A percentile compares a stretch with the other conserved stretches of the same genome.
Evolutionary conservation across 352 stramenopile species (phyloP).

Genomic region (Peronospora belbahrii): DNA sequence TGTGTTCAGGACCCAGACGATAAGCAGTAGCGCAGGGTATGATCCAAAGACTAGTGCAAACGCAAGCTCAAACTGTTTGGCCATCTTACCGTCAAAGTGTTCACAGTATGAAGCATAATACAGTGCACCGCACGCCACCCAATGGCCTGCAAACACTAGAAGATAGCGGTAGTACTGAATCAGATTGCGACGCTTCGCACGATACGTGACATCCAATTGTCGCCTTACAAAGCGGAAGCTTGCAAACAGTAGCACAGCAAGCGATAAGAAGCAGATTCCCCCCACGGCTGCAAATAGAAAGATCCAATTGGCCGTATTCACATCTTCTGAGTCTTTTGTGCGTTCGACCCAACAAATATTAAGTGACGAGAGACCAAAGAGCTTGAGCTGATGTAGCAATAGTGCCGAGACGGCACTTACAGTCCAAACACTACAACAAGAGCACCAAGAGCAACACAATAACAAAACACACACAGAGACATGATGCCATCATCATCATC

Average conservation of each 20-base stretch:
- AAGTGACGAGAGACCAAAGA: slow-evolving; percentile 57
- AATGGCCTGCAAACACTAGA: slow-evolving; percentile 66
- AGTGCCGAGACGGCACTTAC: slow-evolving; percentile 53
- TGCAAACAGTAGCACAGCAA: slow-evolving; percentile 69
- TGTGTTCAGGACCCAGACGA: slow-evolving; percentile 80
- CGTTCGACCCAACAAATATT: slow-evolving; percentile 76
- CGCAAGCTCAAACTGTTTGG: slow-evolving; percentile 47
- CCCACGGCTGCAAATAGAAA: slow-evolving; percentile 52
- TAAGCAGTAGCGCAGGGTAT: slow-evolving; percentile 61
- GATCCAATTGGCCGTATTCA: slow-evolving; percentile 64
- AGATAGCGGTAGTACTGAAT: slow-evolving; percentile 85
- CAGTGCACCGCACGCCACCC: slow-evolving; percentile 49
- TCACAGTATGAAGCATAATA: slow-evolving; percentile 74
- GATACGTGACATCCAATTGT: slow-evolving; percentile 79
- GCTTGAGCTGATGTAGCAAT: slow-evolving; percentile 50
- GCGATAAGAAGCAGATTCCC: slow-evolving; percentile 46
- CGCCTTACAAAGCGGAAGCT: slow-evolving; percentile 81
- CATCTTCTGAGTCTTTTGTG: slow-evolving; percentile 27
- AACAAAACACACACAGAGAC: too few species aligned
- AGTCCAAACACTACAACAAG: slow-evolving; percentile 52
- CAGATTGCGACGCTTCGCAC: slow-evolving; percentile 69
- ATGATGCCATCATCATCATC: too few species aligned
- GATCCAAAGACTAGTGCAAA: slow-evolving; percentile 62
- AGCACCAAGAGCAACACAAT: not conserved
- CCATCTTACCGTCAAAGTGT: slow-evolving; percentile 48